A percentile compares a stretch with the other conserved stretches of the same genome.
These are phyloP conservation scores for Aspergillus glaucus DNA, from an alignment of 2,329 filamentous ascomycete genomes.

Conservation along the genomic window DNA sequence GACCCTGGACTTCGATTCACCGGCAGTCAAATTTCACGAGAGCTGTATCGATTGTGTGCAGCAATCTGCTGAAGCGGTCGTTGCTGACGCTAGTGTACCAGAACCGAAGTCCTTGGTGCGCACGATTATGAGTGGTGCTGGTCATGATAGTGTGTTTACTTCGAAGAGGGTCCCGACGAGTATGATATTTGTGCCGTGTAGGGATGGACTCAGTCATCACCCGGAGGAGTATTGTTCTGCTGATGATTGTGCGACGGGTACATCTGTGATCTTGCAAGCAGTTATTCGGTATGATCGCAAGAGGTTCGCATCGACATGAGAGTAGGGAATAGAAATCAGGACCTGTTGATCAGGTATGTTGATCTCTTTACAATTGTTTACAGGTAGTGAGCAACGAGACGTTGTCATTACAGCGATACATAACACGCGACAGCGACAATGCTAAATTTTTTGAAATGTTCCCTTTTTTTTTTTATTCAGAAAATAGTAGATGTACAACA, in stretches of 20 bases:
- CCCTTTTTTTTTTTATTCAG: not conserved
- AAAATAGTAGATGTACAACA: not conserved
- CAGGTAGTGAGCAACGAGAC: not conserved
- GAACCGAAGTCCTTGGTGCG: conserved; percentile 40
- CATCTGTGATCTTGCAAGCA: conserved; percentile 35
- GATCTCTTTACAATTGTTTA: not conserved
- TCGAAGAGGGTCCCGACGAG: conserved; percentile 55
- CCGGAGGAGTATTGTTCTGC: conserved; percentile 56
- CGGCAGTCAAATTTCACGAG: conserved; percentile 58
- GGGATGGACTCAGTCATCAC: conserved; percentile 58
- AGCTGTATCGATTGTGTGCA: conserved; percentile 62
- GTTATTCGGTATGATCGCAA: conserved; percentile 30
- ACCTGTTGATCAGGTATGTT: not conserved
- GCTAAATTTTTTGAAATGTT: not conserved
- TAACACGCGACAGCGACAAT: conserved; percentile 10
- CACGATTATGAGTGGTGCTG: conserved; percentile 57
- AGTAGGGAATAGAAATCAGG: not conserved
- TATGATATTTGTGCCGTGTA: conserved; percentile 63
- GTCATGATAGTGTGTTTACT: conserved; percentile 60
- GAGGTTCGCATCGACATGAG: conserved; percentile 32
- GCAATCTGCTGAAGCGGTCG: conserved; percentile 52
- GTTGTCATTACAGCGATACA: not conserved
- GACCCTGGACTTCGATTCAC: conserved; percentile 54
- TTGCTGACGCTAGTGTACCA: conserved; percentile 38
- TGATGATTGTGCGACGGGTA: conserved; percentile 54